Evolutionary conservation across 139 green algal species (phyloP).

Genomic region (Auxenochlorella pyrenoidosa): DNA sequence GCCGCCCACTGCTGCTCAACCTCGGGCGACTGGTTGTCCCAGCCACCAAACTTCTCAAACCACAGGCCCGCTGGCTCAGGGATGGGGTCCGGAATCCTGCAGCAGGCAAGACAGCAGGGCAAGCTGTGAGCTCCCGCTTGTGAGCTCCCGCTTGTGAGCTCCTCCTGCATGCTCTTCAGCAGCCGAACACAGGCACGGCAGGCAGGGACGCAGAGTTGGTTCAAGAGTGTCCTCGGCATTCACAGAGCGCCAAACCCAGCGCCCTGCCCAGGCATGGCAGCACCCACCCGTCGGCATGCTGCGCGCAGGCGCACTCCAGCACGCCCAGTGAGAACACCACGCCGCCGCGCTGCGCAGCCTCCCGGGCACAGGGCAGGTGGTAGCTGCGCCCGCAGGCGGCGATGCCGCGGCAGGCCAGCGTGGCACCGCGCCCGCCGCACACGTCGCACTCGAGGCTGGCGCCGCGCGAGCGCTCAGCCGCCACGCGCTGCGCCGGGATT

Average conservation of each 20-base stretch:
- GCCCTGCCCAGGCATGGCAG: background rate
- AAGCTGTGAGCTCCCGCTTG: background rate
- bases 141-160: too few species aligned
- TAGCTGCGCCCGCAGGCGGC: background rate
- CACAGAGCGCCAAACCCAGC: background rate
- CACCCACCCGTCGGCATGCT: background rate
- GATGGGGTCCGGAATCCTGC: background rate
- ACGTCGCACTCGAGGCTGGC: background rate
- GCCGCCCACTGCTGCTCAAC: background rate
- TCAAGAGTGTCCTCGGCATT: background rate
- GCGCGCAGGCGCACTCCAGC: background rate
- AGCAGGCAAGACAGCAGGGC: background rate
- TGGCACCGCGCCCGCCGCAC: background rate
- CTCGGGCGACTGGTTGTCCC: slow-evolving; percentile 24
- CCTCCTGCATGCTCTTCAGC: too few species aligned
- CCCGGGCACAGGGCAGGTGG: slow-evolving; percentile 35
- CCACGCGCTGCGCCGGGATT: background rate
- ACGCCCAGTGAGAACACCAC: background rate
- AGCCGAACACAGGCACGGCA: too few species aligned
- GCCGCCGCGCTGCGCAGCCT: background rate
- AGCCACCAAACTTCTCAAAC: slow-evolving; percentile 30
- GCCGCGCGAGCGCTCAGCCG: background rate
- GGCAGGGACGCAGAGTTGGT: too few species aligned
- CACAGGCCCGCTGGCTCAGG: slow-evolving; percentile 26
- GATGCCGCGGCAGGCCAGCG: slow-evolving; percentile 7